Percentiles rank a stretch among this genome's conserved stretches.
Evolutionary conservation across 2,329 filamentous ascomycete genomes (phyloP).

Genomic region (Aureobasidium sp.): DNA sequence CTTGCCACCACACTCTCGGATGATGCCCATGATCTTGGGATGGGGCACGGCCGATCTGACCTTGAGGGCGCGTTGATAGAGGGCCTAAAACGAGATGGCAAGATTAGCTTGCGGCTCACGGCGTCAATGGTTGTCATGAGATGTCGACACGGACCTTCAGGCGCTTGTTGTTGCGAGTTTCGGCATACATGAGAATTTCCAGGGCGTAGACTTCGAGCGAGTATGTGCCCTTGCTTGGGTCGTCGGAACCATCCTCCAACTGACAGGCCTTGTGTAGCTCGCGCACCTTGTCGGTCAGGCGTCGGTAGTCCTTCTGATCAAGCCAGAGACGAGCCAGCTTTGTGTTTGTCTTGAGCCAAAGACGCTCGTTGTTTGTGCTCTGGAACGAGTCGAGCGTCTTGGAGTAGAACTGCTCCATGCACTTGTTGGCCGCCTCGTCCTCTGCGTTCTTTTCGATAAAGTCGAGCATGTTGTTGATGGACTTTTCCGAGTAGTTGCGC

Average conservation of each 20-base stretch:
- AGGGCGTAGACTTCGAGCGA: constrained; percentile 91
- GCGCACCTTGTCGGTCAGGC: constrained; percentile 71
- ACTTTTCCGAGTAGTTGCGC: constrained; percentile 97
- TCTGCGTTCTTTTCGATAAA: constrained; percentile 87
- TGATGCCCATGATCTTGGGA: constrained; percentile 98
- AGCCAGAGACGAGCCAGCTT: constrained; percentile 88
- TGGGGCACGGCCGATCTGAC: constrained; percentile 96
- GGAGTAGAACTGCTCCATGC: constrained; percentile 93
- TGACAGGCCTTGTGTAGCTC: constrained; percentile 88
- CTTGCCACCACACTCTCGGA: constrained; percentile 95
- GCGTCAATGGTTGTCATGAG: constrained; percentile 8
- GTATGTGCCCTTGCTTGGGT: constrained; percentile 93
- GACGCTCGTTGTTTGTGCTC: constrained; percentile 89
- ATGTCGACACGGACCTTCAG: constrained; percentile 52
- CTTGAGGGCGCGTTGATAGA: constrained; percentile 84
- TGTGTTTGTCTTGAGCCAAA: constrained; percentile 98
- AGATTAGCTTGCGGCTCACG: constrained; percentile 10
- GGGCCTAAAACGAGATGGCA: constrained; percentile 36
- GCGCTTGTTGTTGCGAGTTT: constrained; percentile 95
- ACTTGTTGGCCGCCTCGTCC: constrained; percentile 60
- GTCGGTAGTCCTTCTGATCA: constrained; percentile 78
- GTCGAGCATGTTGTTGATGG: constrained; percentile 98
- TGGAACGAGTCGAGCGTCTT: constrained; percentile 91
- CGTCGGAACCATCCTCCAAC: constrained; percentile 74
- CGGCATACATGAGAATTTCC: constrained; percentile 97